Base-by-base conservation (phyloP, 805 yeast species). In the Yamadazyma nakazawae region DNA sequence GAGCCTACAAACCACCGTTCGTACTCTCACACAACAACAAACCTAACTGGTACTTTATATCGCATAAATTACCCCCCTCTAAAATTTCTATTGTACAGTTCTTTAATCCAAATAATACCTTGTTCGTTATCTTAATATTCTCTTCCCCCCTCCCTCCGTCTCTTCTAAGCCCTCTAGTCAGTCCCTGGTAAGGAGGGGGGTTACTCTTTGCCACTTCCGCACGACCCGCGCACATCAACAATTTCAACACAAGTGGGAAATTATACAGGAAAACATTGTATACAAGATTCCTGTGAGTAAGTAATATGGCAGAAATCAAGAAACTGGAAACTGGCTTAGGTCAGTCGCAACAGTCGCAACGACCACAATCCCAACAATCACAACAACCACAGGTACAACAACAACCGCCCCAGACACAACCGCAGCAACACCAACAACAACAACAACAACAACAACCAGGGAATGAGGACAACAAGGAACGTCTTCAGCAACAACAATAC, bases 231-330 rank as follows among this genome's bases (percentile, higher is more conserved):
- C 32, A 28, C 32, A 28, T 28, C 32, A 28, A 24, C 19, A 41
- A 41, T 41, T 41, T 42, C 40, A 26, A 34, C 14, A 43, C 41
- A 43, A 37, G 35, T 34, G 24, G 36, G 31, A 43, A 42, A 30
- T 30, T 43, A 40, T 43, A 43, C 46, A 43, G 46, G 46, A 42
- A 43, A 40, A 17, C 35, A 43, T 43, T 43, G 46, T 43, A 43
- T 43, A 43, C 46, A 43, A 43, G 46, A 43, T 43, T 43, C 46
- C 46, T 43, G 46, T 40, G 43, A 26, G 32, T 16, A 21, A 21
- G 24, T 28, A 28, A 13, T 28, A 28, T 28, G 32, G 32, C n/a
- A 28, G 32, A 28, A 12, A 28, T 28, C 9, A 28, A 28, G 32
- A 28, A 28, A 28, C n/a, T 12, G 12, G n/a, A 28, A 11, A 13